Evolutionary conservation across 2,329 filamentous ascomycete genomes (phyloP).

Genomic region (Chrysoporthe puriensis): DNA sequence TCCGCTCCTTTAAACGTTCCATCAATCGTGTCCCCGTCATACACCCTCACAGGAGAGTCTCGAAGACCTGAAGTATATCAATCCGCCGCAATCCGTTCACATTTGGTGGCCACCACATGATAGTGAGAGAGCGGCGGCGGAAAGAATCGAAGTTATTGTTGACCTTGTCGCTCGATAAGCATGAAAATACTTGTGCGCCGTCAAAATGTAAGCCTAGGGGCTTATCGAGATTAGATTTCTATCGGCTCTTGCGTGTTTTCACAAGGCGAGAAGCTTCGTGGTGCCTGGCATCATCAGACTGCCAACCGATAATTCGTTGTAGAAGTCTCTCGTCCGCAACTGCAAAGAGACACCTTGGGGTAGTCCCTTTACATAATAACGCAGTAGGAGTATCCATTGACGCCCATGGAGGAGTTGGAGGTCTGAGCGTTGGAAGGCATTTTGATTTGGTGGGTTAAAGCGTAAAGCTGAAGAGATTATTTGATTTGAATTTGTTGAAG

Average conservation of each 20-base stretch:
- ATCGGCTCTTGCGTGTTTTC: constrained; percentile 5
- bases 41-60: neutral
- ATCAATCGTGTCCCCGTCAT: neutral
- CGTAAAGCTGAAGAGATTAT: constrained; percentile 26
- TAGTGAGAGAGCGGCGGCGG: neutral
- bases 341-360: constrained; percentile 14
- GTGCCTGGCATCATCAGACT: neutral
- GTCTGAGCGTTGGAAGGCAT: constrained; percentile 38
- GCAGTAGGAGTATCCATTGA: constrained; percentile 37
- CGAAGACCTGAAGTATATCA: neutral
- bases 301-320: neutral
- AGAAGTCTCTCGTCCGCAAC: constrained; percentile 7
- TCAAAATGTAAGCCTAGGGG: constrained; percentile 4
- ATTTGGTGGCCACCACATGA: constrained; percentile 16
- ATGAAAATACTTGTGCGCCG: constrained; percentile 1
- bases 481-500: constrained; percentile 24
- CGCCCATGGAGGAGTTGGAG: constrained; percentile 36
- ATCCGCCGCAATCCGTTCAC: neutral
- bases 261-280: neutral
- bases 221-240: neutral
- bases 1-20: neutral
- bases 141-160: constrained; percentile 3
- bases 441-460: constrained; percentile 33
- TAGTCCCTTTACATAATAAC: constrained; percentile 39
- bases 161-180: constrained; percentile 2